Evolutionary conservation across 495 filamentous ascomycete genomes (phyloP).

Genomic region (Aspergillus incahuasiensis): DNA sequence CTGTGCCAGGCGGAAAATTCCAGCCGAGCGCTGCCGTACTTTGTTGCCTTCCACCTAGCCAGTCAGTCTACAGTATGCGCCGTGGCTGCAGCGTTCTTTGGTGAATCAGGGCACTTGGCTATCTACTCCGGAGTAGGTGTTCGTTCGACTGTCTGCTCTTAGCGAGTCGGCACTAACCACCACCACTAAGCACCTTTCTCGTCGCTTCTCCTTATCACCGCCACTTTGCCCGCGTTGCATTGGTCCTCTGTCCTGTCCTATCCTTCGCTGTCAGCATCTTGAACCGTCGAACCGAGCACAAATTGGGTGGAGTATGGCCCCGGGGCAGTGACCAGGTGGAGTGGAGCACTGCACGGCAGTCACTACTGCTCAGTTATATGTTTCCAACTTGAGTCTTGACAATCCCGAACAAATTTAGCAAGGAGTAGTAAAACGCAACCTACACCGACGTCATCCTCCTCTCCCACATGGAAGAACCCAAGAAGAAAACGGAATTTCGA

Average conservation of each 20-base stretch:
- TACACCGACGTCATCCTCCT: not conserved
- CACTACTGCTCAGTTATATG: too few species aligned
- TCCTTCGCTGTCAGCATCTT: not conserved
- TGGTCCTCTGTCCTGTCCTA: not conserved
- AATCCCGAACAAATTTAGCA: not conserved
- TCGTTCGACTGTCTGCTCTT: not conserved
- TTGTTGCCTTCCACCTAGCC: not conserved
- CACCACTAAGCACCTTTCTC: not conserved
- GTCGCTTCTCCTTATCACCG: not conserved
- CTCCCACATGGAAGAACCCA: not conserved
- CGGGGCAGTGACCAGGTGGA: not conserved
- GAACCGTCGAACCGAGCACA: not conserved
- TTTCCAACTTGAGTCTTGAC: too few species aligned
- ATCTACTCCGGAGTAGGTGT: too few species aligned
- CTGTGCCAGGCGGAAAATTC: not conserved
- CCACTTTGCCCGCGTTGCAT: not conserved
- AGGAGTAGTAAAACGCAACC: not conserved
- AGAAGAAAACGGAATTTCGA: not conserved
- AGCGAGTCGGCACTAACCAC: not conserved
- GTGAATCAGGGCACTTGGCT: not conserved
- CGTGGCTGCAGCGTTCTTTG: not conserved
- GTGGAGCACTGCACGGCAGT: not conserved
- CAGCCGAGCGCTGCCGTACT: not conserved
- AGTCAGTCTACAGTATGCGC: not conserved
- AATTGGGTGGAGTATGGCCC: not conserved